Base-by-base conservation (phyloP, 1,284 basidiomycete species). In the Anthracocystis setariae region DNA sequence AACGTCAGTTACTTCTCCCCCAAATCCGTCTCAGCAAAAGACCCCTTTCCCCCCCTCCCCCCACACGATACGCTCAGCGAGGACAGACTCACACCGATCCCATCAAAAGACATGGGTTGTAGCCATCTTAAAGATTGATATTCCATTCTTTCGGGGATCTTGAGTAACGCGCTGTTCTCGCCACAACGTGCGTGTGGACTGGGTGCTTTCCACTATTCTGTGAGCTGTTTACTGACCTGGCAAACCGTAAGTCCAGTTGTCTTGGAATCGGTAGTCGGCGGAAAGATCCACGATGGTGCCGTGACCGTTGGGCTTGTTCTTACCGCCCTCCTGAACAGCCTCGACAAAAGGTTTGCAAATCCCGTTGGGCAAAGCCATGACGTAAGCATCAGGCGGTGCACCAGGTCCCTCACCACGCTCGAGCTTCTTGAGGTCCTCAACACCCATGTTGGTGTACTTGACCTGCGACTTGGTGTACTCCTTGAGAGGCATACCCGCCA, bases 321-420 rank as follows among this genome's bases (percentile, higher is more conserved):
- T 69, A 84, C 86, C 66, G 71, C 83, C 88, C 2, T 89, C 89
- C 79, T 97, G 93, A 48, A 99, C 86, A 13, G 95, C 96, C 81
- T 96, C 94, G 18, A 99, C 94, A 80, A 97, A 99, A 0, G 94
- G 94, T 85, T 95, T 95, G 86, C 93, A 93, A 25, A 94, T 88
- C 17, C 95, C 96, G 79, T 98, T 99, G 29, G 95, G 95, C 42
- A 99, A 88, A 1, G 95, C 95, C 92, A 97, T 95, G 60, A 98
- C 65, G 57, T 82, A 82, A 10, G 81, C 81, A 39, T 82, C 81
- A 44, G 81, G 81, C 8, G 81, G 80, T 8, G 81, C 72, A 43
- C 74, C 73, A 25, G 73, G 73, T 37, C 78, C 76, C 25, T 74
- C 59, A 8, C 81, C 81, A 24, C 67, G 67, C 48, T 80, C 81